A percentile compares a stretch with the other conserved stretches of the same genome.
Evolutionary conservation across 768 basidiomycete genomes (phyloP).

Genomic region (Phaffia tasmanica): DNA sequence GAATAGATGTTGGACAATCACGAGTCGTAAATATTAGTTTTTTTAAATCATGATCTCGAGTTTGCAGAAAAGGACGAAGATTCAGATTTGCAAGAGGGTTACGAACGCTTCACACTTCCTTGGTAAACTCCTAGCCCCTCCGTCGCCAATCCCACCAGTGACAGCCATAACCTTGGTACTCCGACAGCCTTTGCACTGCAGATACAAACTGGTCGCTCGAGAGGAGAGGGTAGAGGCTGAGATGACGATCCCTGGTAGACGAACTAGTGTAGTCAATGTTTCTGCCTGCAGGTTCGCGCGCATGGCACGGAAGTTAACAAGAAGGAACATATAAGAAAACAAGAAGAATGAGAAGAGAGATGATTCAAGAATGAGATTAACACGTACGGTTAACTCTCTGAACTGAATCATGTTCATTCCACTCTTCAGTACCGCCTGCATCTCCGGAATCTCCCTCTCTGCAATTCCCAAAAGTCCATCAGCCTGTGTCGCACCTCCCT

Average conservation of each 20-base stretch:
- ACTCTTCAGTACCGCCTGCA: slow-evolving; percentile 82
- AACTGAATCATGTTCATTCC: slow-evolving; percentile 88
- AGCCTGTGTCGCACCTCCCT: slow-evolving; percentile 30
- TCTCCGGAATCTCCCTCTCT: slow-evolving; percentile 48
- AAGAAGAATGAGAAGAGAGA: background rate
- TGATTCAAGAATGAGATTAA: background rate
- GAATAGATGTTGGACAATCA: background rate
- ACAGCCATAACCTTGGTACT: slow-evolving; percentile 68
- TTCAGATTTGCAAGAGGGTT: slow-evolving; percentile 25
- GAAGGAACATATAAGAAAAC: background rate
- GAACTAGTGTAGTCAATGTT: slow-evolving; percentile 89
- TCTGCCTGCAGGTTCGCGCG: slow-evolving; percentile 45
- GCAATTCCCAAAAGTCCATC: slow-evolving; percentile 27
- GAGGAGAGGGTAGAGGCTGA: slow-evolving; percentile 89
- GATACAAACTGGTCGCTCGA: slow-evolving; percentile 77
- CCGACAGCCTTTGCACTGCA: slow-evolving; percentile 86
- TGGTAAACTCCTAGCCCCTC: slow-evolving; percentile 61
- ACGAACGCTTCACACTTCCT: slow-evolving; percentile 64
- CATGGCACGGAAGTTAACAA: background rate
- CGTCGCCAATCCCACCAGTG: slow-evolving; percentile 75
- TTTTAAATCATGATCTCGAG: background rate
- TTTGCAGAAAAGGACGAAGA: background rate
- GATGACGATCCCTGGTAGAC: slow-evolving; percentile 95
- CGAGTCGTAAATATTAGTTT: background rate
- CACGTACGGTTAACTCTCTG: slow-evolving; percentile 67